Base-by-base conservation (phyloP, 140 eudicot species). In the Stevia rebaudiana region DNA sequence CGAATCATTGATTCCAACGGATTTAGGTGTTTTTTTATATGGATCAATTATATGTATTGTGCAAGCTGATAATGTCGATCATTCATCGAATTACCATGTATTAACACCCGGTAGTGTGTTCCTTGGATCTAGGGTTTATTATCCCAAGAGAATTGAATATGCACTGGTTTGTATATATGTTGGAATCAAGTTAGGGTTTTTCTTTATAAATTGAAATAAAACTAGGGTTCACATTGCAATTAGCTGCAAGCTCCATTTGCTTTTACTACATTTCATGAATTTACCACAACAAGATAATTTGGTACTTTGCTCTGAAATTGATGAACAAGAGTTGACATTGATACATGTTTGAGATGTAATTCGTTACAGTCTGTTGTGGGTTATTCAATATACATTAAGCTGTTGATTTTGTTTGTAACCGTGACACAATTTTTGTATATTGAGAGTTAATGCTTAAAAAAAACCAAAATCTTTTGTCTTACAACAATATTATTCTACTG, bases 181-280 rank as follows among this genome's bases (percentile, higher is more conserved):
- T 71, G 55, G 48, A 41, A 51, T 37, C 10, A 9, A 61, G 21
- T 51, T 72, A 52, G 71, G 65, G 64, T 72, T 72, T 72, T 24
- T 44, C 65, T 31, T 11, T 62, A 62, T 62, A 39, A 31, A 61
- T n/a, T 25, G 17, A 18, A 17, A 8, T 62, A 10, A 39, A 49
- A 57, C 48, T 62, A 71, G 73, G 53, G 22, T 54, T 22, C 10
- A 15, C 21, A 54, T 41, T 55, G 35, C 22, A 51, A 1, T 54
- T 40, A 25, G 64, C 35, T 51, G n/a, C n/a, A n/a, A n/a, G n/a
- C n/a, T 4, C 2, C 3, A 22, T 4, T 23, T n/a, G n/a, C n/a
- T n/a, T n/a, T 51, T 51, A 23, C 17, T 22, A n/a, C n/a, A 7
- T 24, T 33, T 40, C 9, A 44, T 44, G 21, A 44, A 8, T 52